Evolutionary conservation across 345 rosid genomes (phyloP).

Genomic region (Citrus mangshanensis): DNA sequence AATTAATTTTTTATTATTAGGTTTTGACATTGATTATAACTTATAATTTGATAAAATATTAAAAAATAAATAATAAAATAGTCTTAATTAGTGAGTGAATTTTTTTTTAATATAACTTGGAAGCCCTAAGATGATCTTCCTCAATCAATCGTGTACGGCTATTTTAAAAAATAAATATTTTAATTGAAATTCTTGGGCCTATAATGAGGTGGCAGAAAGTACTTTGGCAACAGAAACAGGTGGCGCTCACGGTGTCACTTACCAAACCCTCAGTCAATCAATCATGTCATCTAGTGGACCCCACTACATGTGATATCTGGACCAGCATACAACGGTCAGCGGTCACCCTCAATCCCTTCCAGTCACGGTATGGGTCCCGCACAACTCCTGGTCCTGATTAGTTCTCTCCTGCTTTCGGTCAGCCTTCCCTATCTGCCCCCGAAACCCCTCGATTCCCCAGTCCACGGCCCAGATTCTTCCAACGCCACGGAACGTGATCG

Average conservation of each 20-base stretch:
- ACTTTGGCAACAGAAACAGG: background rate
- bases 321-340: slow-evolving; percentile 3
- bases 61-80: too few relatives aligned
- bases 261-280: background rate
- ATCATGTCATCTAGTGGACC: background rate
- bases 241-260: too few relatives aligned
- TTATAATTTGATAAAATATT: too few relatives aligned
- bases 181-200: background rate
- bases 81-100: too few relatives aligned
- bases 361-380: background rate
- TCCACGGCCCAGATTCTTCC: background rate
- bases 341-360: slow-evolving; percentile 16
- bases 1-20: too few relatives aligned
- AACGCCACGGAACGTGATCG: background rate
- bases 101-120: too few relatives aligned
- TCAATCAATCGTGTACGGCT: too few relatives aligned
- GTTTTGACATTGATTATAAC: too few relatives aligned
- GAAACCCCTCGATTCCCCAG: background rate
- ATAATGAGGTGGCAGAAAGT: background rate
- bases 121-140: too few relatives aligned
- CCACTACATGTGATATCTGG: background rate
- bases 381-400: background rate
- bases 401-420: background rate
- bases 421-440: background rate
- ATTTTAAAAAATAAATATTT: background rate